Evolutionary conservation across 2,329 filamentous ascomycete genomes (phyloP).

Genomic region (Penicillium nordicum): DNA sequence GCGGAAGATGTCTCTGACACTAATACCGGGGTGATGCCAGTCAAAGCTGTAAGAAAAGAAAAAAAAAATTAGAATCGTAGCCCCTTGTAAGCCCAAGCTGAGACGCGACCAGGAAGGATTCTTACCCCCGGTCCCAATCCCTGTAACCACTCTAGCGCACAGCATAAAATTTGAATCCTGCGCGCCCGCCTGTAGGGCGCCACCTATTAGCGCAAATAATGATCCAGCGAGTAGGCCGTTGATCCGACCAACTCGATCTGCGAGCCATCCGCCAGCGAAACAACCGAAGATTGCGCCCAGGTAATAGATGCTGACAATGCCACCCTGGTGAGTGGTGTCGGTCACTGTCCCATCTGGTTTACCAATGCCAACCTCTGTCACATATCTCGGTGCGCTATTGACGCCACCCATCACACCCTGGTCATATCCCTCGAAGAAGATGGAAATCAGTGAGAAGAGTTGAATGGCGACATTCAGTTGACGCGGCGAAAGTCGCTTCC

Average conservation of each 20-base stretch:
- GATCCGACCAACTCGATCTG: slow-evolving; percentile 54
- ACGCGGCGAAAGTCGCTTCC: slow-evolving; percentile 43
- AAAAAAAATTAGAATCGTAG: slow-evolving; percentile 10
- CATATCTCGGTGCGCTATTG: slow-evolving; percentile 42
- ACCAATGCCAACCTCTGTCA: slow-evolving; percentile 45
- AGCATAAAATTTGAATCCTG: slow-evolving; percentile 50
- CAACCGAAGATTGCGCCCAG: slow-evolving; percentile 52
- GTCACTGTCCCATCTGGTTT: slow-evolving; percentile 46
- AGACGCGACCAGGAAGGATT: slow-evolving; percentile 8
- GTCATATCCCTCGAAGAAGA: slow-evolving; percentile 49
- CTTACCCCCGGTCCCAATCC: slow-evolving; percentile 51
- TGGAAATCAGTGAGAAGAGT: slow-evolving; percentile 32
- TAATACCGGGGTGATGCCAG: slow-evolving; percentile 50
- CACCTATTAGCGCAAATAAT: slow-evolving; percentile 49
- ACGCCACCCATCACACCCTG: slow-evolving; percentile 56
- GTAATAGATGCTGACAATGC: slow-evolving; percentile 54
- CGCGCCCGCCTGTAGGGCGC: slow-evolving; percentile 47
- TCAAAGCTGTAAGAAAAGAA: slow-evolving; percentile 34
- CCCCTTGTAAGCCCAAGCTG: neutral
- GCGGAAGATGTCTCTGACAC: slow-evolving; percentile 50
- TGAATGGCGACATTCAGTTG: slow-evolving; percentile 44
- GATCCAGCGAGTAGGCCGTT: slow-evolving; percentile 50
- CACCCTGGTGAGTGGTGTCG: slow-evolving; percentile 50
- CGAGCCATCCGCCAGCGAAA: slow-evolving; percentile 50
- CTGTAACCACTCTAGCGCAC: slow-evolving; percentile 50